Evolutionary conservation across 305 asterid genomes (phyloP).

Genomic region (Fraxinus velutina): DNA sequence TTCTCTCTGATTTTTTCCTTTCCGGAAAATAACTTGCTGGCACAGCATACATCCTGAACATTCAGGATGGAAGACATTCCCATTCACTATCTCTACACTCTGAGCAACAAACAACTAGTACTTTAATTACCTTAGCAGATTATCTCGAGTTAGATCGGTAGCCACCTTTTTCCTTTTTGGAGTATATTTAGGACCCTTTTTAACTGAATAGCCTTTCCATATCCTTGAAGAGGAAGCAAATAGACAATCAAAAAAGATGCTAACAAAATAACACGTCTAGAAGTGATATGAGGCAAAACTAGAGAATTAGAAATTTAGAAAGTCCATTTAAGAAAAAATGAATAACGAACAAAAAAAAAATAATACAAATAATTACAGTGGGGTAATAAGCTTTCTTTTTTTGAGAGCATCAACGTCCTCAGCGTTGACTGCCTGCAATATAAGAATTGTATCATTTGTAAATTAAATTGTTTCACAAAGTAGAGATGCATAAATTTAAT

Average conservation of each 20-base stretch:
- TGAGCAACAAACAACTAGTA: background rate
- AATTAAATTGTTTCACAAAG: background rate
- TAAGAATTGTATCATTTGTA: constrained; percentile 2
- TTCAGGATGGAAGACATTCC: background rate
- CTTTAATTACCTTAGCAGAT: constrained; percentile 62
- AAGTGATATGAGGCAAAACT: constrained; percentile 2
- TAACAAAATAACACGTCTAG: background rate
- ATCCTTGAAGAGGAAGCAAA: constrained; percentile 41
- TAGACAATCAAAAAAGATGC: constrained; percentile 4
- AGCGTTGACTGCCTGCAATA: constrained; percentile 54
- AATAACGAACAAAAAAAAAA: constrained; percentile 15
- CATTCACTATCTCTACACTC: background rate
- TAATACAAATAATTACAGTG: constrained; percentile 51
- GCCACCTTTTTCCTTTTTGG: constrained; percentile 85
- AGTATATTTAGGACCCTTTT: constrained; percentile 82
- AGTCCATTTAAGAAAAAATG: background rate
- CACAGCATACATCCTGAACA: background rate
- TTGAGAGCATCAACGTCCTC: constrained; percentile 78
- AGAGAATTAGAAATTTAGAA: constrained; percentile 9
- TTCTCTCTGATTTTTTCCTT: background rate
- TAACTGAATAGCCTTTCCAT: constrained; percentile 84
- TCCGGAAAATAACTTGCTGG: background rate
- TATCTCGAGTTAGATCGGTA: constrained; percentile 89
- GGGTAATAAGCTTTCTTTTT: constrained; percentile 65
- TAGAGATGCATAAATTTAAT: background rate